phyloP scores from a whole-genome alignment of 2,329 filamentous ascomycete genomes.

The Ascochyta lentis region DNA sequence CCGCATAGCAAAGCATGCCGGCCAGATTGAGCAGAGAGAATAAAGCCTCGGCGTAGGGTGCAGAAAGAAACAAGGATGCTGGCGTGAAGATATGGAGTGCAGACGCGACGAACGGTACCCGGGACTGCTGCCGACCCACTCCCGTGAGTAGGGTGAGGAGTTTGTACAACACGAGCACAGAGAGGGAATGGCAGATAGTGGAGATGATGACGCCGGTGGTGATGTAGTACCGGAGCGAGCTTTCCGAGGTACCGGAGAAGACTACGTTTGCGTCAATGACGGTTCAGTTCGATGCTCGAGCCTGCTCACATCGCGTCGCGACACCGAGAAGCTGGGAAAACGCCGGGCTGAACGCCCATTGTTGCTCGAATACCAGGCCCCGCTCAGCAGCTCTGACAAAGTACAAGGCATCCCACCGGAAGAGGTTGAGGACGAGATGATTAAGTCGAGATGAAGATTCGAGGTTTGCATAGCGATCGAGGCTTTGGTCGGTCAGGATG shows the following conservation, averaged over 20 bases:
- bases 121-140: conserved; percentile 32
- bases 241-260: conserved; percentile 23
- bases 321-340: conserved; percentile 56
- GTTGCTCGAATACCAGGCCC: conserved; percentile 78
- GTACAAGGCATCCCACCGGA: conserved; percentile 84
- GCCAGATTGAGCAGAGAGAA: conserved; percentile 80
- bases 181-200: conserved; percentile 76
- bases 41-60: conserved; percentile 81
- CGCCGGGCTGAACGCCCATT: conserved; percentile 79
- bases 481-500: conserved; percentile 51
- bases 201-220: conserved; percentile 71
- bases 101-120: conserved; percentile 72
- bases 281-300: conserved; percentile 4
- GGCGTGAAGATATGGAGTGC: conserved; percentile 83
- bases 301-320: conserved; percentile 51
- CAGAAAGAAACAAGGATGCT: conserved; percentile 86
- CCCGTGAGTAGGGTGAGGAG: conserved; percentile 64
- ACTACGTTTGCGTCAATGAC: conserved; percentile 47
- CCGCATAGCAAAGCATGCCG: conserved; percentile 74
- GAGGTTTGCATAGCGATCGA: conserved; percentile 27
- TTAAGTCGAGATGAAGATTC: conserved; percentile 21
- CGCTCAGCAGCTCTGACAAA: conserved; percentile 68
- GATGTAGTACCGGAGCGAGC: conserved; percentile 38
- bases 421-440: conserved; percentile 63
- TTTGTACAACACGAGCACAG: conserved; percentile 73